phyloP scores from a whole-genome alignment of 768 basidiomycete species.

The Boletus barrowsii region DNA sequence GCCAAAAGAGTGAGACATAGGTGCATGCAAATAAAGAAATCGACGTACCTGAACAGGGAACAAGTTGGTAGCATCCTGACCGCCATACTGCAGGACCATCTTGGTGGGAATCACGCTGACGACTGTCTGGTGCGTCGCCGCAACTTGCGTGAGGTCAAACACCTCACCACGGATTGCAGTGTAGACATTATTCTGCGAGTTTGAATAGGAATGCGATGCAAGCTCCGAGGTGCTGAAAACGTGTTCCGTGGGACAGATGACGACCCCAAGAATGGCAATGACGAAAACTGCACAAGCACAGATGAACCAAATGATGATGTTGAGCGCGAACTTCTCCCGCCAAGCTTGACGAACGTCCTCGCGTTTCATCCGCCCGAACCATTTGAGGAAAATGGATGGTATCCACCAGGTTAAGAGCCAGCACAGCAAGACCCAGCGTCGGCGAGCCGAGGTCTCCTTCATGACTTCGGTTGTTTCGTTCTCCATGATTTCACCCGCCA shows the following conservation, averaged over 20 bases:
- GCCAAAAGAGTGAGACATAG: background rate
- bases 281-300: constrained; percentile 90
- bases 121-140: constrained; percentile 57
- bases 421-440: constrained; percentile 84
- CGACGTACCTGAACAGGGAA: constrained; percentile 89
- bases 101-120: constrained; percentile 75
- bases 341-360: constrained; percentile 93
- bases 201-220: constrained; percentile 58
- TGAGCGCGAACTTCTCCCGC: constrained; percentile 95
- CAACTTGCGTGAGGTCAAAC: constrained; percentile 76
- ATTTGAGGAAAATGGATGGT: constrained; percentile 65
- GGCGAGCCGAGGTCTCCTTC: constrained; percentile 75
- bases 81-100: constrained; percentile 80
- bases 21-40: background rate
- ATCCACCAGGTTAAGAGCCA: constrained; percentile 94
- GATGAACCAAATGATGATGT: constrained; percentile 93
- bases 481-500: constrained; percentile 83
- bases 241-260: constrained; percentile 95
- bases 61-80: constrained; percentile 63
- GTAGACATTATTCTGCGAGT: constrained; percentile 72
- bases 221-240: constrained; percentile 83
- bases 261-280: constrained; percentile 77
- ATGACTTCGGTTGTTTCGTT: constrained; percentile 86
- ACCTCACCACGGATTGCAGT: constrained; percentile 90
- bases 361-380: constrained; percentile 90